Evolutionary conservation across 1,284 basidiomycete genomes (phyloP).

Genomic region (Sanghuangporus baumii): DNA sequence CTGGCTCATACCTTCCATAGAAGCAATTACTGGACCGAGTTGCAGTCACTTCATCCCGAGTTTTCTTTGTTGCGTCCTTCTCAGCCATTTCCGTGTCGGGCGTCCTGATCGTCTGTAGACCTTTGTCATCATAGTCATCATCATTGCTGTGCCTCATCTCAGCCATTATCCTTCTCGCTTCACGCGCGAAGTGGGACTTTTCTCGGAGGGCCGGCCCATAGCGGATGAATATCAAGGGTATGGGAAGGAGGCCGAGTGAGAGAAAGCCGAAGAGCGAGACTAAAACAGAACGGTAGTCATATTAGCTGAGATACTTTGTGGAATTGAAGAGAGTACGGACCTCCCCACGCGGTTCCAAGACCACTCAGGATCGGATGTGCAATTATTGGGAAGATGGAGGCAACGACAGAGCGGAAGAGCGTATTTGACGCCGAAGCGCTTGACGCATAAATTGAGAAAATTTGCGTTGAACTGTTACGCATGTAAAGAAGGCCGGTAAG

Average conservation of each 20-base stretch:
- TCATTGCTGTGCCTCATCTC: neutral
- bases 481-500: no score
- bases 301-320: no score
- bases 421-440: slow-evolving; percentile 25
- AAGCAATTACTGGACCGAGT: neutral
- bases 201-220: slow-evolving; percentile 24
- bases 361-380: slow-evolving; percentile 23
- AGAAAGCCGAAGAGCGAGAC: slow-evolving; percentile 28
- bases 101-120: neutral
- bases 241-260: slow-evolving; percentile 24
- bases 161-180: slow-evolving; percentile 18
- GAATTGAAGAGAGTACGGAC: slow-evolving; percentile 15
- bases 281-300: neutral
- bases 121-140: neutral
- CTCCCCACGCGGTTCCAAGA: slow-evolving; percentile 27
- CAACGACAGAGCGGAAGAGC: slow-evolving; percentile 24
- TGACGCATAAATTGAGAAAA: slow-evolving; percentile 25
- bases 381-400: slow-evolving; percentile 24
- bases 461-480: slow-evolving; percentile 21
- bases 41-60: no score
- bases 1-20: no score
- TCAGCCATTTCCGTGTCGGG: neutral
- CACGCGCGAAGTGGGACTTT: slow-evolving; percentile 23
- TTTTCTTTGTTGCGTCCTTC: no score
- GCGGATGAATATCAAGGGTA: slow-evolving; percentile 26